A percentile compares a stretch with the other conserved stretches of the same genome.
Conservation (phyloP, 129 eudicot genomes). For the Solidago caesia region DNA sequence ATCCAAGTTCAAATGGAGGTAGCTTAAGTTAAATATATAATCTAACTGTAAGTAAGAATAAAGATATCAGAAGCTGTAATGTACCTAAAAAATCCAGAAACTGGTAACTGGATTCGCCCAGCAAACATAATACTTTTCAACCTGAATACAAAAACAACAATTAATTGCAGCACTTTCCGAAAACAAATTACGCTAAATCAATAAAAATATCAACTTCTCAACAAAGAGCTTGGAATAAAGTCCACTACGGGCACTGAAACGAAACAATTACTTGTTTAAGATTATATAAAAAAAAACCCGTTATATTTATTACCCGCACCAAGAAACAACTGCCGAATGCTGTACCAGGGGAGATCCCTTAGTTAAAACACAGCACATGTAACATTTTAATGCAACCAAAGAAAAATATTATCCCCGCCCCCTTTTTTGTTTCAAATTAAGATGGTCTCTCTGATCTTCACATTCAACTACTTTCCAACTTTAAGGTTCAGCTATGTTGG, state of each 20-base stretch:
- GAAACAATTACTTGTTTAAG: neutral
- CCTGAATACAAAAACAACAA: conserved; percentile 23
- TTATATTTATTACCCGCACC: neutral
- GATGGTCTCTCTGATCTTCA: neutral
- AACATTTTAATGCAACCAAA: neutral
- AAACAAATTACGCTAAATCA: neutral
- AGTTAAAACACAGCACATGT: neutral
- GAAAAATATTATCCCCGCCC: neutral
- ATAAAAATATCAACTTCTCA: neutral
- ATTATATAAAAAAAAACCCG: neutral
- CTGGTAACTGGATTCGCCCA: conserved; percentile 27
- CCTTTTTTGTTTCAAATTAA: neutral
- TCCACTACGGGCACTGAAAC: neutral
- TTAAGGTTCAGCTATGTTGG: neutral
- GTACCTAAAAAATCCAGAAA: conserved; percentile 35
- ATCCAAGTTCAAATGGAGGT: neutral
- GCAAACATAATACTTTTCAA: conserved; percentile 35
- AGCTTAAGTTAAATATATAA: neutral
- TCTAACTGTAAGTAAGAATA: neutral
- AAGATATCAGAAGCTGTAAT: neutral
- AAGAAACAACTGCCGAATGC: neutral
- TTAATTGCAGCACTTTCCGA: neutral
- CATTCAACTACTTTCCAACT: neutral
- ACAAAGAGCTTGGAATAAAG: neutral
- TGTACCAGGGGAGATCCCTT: neutral